Conservation (phyloP, 177 flowering plant genomes). For the Tripterygium wilfordii region DNA sequence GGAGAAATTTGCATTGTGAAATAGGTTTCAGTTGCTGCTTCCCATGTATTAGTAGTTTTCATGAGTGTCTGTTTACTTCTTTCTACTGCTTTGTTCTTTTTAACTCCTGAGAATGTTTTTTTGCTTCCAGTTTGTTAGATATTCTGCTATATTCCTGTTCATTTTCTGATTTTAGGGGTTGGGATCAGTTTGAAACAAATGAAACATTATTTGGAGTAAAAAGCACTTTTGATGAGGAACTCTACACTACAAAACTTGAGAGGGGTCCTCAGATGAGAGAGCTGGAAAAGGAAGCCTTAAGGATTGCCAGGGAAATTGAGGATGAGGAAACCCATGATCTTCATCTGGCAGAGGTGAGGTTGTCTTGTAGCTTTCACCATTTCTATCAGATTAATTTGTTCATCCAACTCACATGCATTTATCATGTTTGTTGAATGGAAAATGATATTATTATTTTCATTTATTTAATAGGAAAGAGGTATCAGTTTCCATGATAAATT, state of each 20-base stretch:
- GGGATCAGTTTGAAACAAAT: constrained; percentile 96
- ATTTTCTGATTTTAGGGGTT: constrained; percentile 64
- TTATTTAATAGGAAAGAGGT: constrained; percentile 74
- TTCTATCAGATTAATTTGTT: too few species aligned
- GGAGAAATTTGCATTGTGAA: too few species aligned
- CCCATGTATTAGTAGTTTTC: too few species aligned
- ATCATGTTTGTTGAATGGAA: neutral
- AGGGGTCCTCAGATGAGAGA: constrained; percentile 87
- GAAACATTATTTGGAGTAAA: constrained; percentile 88
- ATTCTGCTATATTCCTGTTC: too few species aligned
- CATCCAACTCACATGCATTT: too few species aligned
- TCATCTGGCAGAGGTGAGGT: constrained; percentile 88
- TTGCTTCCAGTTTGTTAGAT: neutral
- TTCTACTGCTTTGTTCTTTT: too few species aligned
- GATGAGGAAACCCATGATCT: constrained; percentile 89
- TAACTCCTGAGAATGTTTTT: too few species aligned
- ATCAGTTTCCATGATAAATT: constrained; percentile 40
- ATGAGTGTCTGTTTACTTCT: too few species aligned
- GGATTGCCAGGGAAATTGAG: constrained; percentile 96
- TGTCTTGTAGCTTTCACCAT: constrained; percentile 1
- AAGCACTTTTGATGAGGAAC: constrained; percentile 95
- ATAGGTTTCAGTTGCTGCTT: too few species aligned
- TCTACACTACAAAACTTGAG: constrained; percentile 96
- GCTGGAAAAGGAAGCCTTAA: constrained; percentile 69
- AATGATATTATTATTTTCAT: neutral